Percentiles rank a stretch among this genome's conserved stretches.
phyloP scores from a whole-genome alignment of 139 green algal genomes.

The Chlamydomonas schloesseri region DNA sequence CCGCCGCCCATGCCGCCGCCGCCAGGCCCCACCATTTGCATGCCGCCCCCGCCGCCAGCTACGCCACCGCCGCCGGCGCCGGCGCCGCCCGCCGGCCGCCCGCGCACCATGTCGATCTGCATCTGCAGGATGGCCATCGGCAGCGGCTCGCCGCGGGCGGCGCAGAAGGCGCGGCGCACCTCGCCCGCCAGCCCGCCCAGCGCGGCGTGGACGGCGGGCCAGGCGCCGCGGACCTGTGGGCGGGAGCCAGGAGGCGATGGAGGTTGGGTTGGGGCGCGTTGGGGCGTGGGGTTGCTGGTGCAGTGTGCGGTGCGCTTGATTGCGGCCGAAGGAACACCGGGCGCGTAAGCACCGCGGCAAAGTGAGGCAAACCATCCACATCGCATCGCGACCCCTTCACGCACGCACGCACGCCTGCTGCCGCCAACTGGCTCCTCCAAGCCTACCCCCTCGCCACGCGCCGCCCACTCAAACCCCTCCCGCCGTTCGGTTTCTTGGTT shows the following conservation, averaged over 20 bases:
- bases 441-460: too few relatives aligned
- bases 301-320: too few relatives aligned
- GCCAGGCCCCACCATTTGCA: background rate
- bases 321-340: too few relatives aligned
- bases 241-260: too few relatives aligned
- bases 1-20: background rate
- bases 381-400: too few relatives aligned
- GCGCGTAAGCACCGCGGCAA: too few relatives aligned
- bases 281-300: too few relatives aligned
- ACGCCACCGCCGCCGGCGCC: background rate
- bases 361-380: too few relatives aligned
- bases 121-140: background rate
- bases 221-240: conserved; percentile 17
- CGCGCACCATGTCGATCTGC: conserved; percentile 10
- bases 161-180: conserved; percentile 9
- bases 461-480: background rate
- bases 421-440: background rate
- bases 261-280: too few relatives aligned
- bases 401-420: too few relatives aligned
- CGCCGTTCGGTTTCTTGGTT: too few relatives aligned
- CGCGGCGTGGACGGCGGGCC: background rate
- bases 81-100: background rate
- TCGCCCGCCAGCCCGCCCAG: conserved; percentile 17
- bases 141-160: background rate
- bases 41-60: too few relatives aligned